These are phyloP conservation scores for Phycomyces nitens DNA, from an alignment of 192 early-diverging fungal genomes.

Conservation along the genomic window DNA sequence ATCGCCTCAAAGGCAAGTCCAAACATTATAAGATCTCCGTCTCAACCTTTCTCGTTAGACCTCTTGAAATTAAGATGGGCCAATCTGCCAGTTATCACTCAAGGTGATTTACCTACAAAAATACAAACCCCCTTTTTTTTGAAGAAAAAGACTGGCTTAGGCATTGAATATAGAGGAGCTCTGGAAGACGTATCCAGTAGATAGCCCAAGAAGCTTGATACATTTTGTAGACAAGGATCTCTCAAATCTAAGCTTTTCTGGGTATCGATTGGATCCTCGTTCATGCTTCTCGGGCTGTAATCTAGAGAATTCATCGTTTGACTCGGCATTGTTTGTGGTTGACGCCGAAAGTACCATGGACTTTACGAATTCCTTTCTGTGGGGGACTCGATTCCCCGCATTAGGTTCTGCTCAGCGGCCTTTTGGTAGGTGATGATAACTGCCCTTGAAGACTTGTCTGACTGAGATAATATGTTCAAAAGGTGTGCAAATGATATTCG, in stretches of 20 bases:
- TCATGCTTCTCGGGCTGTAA: conserved; percentile 6
- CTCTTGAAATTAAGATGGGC: conserved; percentile 19
- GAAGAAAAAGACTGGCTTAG: no score
- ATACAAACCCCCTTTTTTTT: no score
- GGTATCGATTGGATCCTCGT: conserved; percentile 7
- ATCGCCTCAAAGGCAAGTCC: conserved; percentile 20
- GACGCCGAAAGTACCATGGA: conserved; percentile 5
- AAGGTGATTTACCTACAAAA: conserved; percentile 8
- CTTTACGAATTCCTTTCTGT: conserved; percentile 3
- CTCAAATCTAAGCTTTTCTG: conserved; percentile 7
- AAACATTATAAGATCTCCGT: not conserved
- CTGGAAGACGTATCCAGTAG: not conserved
- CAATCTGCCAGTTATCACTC: conserved; percentile 8
- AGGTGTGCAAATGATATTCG: conserved; percentile 15
- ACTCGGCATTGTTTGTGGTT: conserved; percentile 1
- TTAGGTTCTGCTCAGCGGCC: conserved; percentile 1
- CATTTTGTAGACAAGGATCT: conserved; percentile 7
- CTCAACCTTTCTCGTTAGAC: not conserved
- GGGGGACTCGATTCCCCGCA: conserved; percentile 1
- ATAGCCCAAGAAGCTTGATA: conserved; percentile 1
- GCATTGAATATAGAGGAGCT: not conserved
- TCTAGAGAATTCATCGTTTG: conserved; percentile 13
- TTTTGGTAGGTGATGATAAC: not conserved
- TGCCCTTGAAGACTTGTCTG: not conserved
- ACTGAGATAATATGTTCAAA: not conserved